phyloP scores from a whole-genome alignment of 345 rosid species.

The Pistacia atlantica region DNA sequence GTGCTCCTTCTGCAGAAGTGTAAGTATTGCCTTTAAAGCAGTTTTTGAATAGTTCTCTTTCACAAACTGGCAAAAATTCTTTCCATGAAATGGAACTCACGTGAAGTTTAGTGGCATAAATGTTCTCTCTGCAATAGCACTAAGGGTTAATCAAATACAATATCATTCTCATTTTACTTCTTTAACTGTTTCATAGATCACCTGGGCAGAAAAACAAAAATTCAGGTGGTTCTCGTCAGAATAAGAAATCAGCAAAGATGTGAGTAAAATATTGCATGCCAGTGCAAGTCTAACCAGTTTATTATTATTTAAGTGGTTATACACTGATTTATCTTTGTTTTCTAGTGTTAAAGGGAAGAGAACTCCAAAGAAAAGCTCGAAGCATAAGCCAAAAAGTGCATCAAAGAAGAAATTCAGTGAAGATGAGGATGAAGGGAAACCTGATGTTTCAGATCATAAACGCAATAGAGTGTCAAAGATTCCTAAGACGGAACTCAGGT shows the following conservation, averaged over 20 bases:
- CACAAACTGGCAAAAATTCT: not conserved
- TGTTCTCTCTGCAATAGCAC: not conserved
- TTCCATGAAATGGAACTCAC: constrained; percentile 1
- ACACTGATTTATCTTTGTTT: constrained; percentile 20
- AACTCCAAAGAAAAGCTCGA: constrained; percentile 75
- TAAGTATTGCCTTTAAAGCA: constrained; percentile 35
- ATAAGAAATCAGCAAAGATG: constrained; percentile 50
- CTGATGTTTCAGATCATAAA: constrained; percentile 50
- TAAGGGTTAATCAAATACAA: constrained; percentile 6
- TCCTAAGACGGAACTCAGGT: constrained; percentile 41
- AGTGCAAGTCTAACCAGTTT: constrained; percentile 10
- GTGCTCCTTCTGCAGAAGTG: constrained; percentile 47
- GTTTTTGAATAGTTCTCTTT: not conserved
- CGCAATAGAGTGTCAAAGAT: constrained; percentile 25
- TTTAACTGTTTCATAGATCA: constrained; percentile 48
- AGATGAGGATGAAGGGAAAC: constrained; percentile 42
- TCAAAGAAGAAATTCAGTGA: constrained; percentile 40
- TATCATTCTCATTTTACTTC: constrained; percentile 1
- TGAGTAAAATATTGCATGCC: constrained; percentile 41
- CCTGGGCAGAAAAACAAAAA: constrained; percentile 47
- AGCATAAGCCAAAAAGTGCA: constrained; percentile 30
- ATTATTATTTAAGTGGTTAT: constrained; percentile 14
- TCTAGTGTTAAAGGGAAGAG: constrained; percentile 74
- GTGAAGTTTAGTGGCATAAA: not conserved
- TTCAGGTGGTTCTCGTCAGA: constrained; percentile 37